Percentiles rank a stretch among this genome's conserved stretches.
Evolutionary conservation across 371 early-diverging fungal species (phyloP).

Genomic region (Saksenaea vasiformis): DNA sequence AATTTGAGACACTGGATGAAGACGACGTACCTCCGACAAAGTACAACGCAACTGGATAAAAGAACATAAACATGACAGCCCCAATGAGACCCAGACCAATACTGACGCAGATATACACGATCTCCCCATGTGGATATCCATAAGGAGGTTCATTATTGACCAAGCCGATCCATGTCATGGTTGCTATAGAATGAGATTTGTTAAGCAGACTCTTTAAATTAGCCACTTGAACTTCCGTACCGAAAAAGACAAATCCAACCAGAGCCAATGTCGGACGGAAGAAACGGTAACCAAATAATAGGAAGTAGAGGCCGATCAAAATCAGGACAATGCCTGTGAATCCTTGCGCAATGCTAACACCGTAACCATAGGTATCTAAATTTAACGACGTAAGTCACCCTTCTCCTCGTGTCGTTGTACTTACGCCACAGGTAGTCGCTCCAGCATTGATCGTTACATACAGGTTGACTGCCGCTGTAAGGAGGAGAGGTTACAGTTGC

Average conservation of each 20-base stretch:
- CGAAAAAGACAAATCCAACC: slow-evolving; percentile 53
- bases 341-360: slow-evolving; percentile 43
- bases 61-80: slow-evolving; percentile 31
- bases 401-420: not conserved
- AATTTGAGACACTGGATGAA: not conserved
- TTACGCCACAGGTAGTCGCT: slow-evolving; percentile 48
- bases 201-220: too few relatives aligned
- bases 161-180: slow-evolving; percentile 53
- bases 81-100: slow-evolving; percentile 45
- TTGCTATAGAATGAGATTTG: slow-evolving; percentile 22
- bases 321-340: slow-evolving; percentile 43
- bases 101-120: slow-evolving; percentile 48
- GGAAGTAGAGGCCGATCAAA: slow-evolving; percentile 40
- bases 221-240: too few relatives aligned
- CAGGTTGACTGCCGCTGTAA: not conserved
- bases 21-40: slow-evolving; percentile 42
- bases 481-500: slow-evolving; percentile 14
- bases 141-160: slow-evolving; percentile 48
- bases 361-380: slow-evolving; percentile 47
- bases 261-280: slow-evolving; percentile 44
- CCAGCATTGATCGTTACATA: slow-evolving; percentile 42
- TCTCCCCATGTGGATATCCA: slow-evolving; percentile 41
- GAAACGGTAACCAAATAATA: slow-evolving; percentile 43
- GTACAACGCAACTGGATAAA: slow-evolving; percentile 39
- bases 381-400: not conserved